Percentiles rank a stretch among this genome's conserved stretches.
These are phyloP conservation scores for Exserohilum rostratum DNA, from an alignment of 2,329 filamentous ascomycete genomes.

Conservation along the genomic window DNA sequence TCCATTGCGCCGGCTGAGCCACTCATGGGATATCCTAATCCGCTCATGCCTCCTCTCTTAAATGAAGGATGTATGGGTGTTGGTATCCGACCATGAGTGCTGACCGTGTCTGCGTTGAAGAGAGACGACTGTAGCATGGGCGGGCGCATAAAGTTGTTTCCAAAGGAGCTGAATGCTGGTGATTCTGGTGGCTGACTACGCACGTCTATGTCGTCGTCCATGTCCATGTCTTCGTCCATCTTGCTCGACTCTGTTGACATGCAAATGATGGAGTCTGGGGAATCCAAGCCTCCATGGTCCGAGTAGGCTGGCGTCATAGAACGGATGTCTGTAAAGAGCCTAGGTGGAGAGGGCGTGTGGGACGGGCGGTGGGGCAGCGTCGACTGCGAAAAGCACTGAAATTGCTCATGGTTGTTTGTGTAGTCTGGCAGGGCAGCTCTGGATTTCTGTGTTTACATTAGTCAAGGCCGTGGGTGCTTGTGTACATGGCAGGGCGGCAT, in stretches of 20 bases:
- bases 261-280: slow-evolving; percentile 33
- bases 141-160: slow-evolving; percentile 40
- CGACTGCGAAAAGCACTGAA: slow-evolving; percentile 24
- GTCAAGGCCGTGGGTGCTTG: slow-evolving; percentile 3
- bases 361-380: slow-evolving; percentile 32
- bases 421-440: slow-evolving; percentile 31
- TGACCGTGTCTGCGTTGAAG: slow-evolving; percentile 25
- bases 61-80: slow-evolving; percentile 51
- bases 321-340: slow-evolving; percentile 29
- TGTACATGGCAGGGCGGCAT: slow-evolving; percentile 9
- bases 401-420: slow-evolving; percentile 23
- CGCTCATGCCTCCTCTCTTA: slow-evolving; percentile 34
- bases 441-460: slow-evolving; percentile 35
- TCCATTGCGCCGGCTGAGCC: slow-evolving; percentile 34
- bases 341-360: slow-evolving; percentile 37
- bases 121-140: slow-evolving; percentile 42
- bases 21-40: slow-evolving; percentile 37
- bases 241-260: slow-evolving; percentile 30
- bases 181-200: slow-evolving; percentile 46
- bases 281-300: slow-evolving; percentile 33
- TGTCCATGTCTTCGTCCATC: slow-evolving; percentile 45
- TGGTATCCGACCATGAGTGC: slow-evolving; percentile 43
- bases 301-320: slow-evolving; percentile 41
- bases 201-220: slow-evolving; percentile 44
- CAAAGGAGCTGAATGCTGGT: slow-evolving; percentile 32